Evolutionary conservation across 345 rosid species (phyloP).

Genomic region (Eucalyptus viminalis): DNA sequence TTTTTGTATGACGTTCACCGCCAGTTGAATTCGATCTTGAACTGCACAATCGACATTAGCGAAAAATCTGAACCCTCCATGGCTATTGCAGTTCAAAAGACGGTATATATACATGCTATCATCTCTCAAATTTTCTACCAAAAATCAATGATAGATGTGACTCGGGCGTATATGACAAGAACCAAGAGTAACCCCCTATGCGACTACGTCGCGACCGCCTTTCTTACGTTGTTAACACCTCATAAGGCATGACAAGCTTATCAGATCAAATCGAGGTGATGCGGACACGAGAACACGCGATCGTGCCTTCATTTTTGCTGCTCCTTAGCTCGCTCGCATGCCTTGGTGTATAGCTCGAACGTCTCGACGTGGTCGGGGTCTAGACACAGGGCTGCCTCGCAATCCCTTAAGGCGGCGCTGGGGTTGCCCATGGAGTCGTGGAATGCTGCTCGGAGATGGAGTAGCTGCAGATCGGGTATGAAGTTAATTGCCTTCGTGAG

Average conservation of each 20-base stretch:
- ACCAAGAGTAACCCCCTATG: not conserved
- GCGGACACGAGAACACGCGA: not conserved
- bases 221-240: not conserved
- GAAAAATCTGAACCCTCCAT: not conserved
- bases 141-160: not conserved
- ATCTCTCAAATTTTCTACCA: not conserved
- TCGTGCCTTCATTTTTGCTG: constrained; percentile 9
- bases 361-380: constrained; percentile 59
- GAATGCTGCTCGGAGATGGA: constrained; percentile 92
- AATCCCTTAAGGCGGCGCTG: constrained; percentile 49
- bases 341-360: constrained; percentile 49
- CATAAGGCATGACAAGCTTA: not conserved
- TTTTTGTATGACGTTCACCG: not conserved
- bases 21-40: not conserved
- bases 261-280: not conserved
- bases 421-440: constrained; percentile 69
- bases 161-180: not conserved
- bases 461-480: constrained; percentile 90
- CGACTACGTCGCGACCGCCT: not conserved
- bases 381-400: constrained; percentile 94
- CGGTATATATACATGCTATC: not conserved
- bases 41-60: not conserved
- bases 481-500: constrained; percentile 68
- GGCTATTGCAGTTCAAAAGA: not conserved
- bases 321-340: constrained; percentile 24